phyloP scores from a whole-genome alignment of 1,284 basidiomycete genomes.

The Laetiporus sulphureus region DNA sequence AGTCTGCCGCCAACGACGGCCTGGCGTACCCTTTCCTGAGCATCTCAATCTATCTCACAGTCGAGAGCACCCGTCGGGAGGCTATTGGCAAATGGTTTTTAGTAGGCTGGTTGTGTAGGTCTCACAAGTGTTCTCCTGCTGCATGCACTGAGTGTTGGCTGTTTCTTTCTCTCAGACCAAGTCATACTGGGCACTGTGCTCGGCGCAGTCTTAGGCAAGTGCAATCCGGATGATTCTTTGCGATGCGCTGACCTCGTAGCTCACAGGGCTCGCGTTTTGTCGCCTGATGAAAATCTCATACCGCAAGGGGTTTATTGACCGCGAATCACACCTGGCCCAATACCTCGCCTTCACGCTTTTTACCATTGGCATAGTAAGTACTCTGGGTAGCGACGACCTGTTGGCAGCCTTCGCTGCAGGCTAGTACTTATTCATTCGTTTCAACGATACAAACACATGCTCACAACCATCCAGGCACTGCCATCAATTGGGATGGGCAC shows the following conservation, averaged over 20 bases:
- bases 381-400: constrained; percentile 82
- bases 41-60: constrained; percentile 81
- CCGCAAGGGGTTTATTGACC: constrained; percentile 73
- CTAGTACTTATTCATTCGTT: not conserved
- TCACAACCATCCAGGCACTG: too few relatives aligned
- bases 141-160: not conserved
- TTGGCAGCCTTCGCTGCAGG: constrained; percentile 84
- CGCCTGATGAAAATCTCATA: constrained; percentile 82
- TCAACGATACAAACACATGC: too few relatives aligned
- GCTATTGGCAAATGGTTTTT: constrained; percentile 79
- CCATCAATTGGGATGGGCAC: constrained; percentile 93
- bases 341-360: constrained; percentile 83
- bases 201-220: constrained; percentile 66
- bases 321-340: constrained; percentile 88
- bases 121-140: not conserved
- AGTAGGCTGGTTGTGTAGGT: constrained; percentile 72
- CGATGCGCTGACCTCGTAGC: too few relatives aligned
- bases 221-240: too few relatives aligned
- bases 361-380: constrained; percentile 72
- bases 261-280: constrained; percentile 61
- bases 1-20: constrained; percentile 86
- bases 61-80: constrained; percentile 57
- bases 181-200: constrained; percentile 78
- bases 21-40: constrained; percentile 91
- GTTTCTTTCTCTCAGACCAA: constrained; percentile 52